A percentile compares a stretch with the other conserved stretches of the same genome.
phyloP scores from a whole-genome alignment of 164 flowering plant species.

The Magnolia sinica region DNA sequence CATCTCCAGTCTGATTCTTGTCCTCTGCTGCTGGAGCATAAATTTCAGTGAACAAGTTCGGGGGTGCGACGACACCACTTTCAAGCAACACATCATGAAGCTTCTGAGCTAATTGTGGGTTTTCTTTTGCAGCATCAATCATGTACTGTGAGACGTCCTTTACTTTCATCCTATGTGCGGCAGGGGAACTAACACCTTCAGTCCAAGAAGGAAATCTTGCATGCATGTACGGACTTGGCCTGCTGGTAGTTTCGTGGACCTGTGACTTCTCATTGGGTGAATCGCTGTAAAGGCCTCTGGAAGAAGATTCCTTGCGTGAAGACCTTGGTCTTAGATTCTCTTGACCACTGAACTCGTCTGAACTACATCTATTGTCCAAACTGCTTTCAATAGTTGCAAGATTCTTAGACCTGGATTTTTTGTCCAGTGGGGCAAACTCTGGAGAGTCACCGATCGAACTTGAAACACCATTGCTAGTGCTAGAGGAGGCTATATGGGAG shows the following conservation, averaged over 20 bases:
- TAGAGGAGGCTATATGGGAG: slow-evolving; percentile 45
- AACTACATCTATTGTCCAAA: slow-evolving; percentile 22
- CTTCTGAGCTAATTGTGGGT: slow-evolving; percentile 91
- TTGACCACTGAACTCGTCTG: slow-evolving; percentile 16
- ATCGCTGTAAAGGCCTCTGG: slow-evolving; percentile 22
- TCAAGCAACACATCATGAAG: slow-evolving; percentile 93
- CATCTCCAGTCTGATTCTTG: slow-evolving; percentile 34
- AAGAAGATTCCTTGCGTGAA: slow-evolving; percentile 13
- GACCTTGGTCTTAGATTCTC: slow-evolving; percentile 16
- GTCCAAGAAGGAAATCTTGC: slow-evolving; percentile 97
- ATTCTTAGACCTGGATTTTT: slow-evolving; percentile 28
- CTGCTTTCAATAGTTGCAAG: slow-evolving; percentile 25
- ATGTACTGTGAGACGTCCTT: slow-evolving; percentile 95
- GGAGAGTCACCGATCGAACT: slow-evolving; percentile 48
- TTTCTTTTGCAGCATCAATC: slow-evolving; percentile 97
- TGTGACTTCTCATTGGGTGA: slow-evolving; percentile 12
- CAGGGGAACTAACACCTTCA: slow-evolving; percentile 91
- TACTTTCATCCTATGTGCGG: slow-evolving; percentile 79
- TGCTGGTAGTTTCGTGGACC: slow-evolving; percentile 9
- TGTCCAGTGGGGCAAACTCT: slow-evolving; percentile 38
- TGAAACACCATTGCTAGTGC: slow-evolving; percentile 49
- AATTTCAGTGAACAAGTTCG: slow-evolving; percentile 68
- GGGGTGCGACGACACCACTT: slow-evolving; percentile 94
- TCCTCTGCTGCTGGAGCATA: slow-evolving; percentile 29
- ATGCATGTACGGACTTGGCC: slow-evolving; percentile 45